Evolutionary conservation across 2,329 filamentous ascomycete species (phyloP).

Genomic region (Aspergillus quadricinctus): DNA sequence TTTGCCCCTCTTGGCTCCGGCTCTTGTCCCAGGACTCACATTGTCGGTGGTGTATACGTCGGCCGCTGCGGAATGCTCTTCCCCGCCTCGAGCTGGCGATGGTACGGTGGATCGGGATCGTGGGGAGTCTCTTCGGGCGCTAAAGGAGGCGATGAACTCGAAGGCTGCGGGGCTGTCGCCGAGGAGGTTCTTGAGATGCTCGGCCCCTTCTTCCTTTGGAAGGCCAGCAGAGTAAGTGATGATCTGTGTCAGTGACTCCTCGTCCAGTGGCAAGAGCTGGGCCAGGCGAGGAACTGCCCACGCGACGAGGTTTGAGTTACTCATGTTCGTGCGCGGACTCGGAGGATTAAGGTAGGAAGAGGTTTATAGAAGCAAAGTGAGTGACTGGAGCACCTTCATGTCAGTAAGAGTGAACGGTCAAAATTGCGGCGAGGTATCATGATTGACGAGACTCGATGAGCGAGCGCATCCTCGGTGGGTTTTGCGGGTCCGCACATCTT

Average conservation of each 20-base stretch:
- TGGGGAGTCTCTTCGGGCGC: slow-evolving; percentile 53
- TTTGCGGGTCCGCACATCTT: neutral
- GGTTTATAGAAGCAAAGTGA: neutral
- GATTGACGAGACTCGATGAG: neutral
- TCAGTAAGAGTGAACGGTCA: neutral
- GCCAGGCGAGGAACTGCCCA: slow-evolving; percentile 70
- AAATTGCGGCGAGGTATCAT: neutral
- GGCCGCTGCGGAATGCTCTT: neutral
- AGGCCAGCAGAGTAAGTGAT: slow-evolving; percentile 76
- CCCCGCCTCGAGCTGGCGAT: slow-evolving; percentile 26
- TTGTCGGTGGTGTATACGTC: neutral
- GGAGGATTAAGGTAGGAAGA: neutral
- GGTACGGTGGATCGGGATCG: slow-evolving; percentile 12
- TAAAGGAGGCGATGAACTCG: slow-evolving; percentile 71
- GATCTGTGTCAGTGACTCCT: slow-evolving; percentile 78
- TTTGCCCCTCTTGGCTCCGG: slow-evolving; percentile 36
- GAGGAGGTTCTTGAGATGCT: slow-evolving; percentile 82
- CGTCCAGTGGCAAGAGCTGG: slow-evolving; percentile 76
- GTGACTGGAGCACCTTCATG: neutral
- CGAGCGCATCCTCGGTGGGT: neutral
- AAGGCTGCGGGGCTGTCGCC: slow-evolving; percentile 75
- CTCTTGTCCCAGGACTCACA: neutral
- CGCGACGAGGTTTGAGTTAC: slow-evolving; percentile 31
- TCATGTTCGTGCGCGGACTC: slow-evolving; percentile 18
- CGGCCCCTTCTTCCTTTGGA: slow-evolving; percentile 70